A percentile compares a stretch with the other conserved stretches of the same genome.
Evolutionary conservation across 2,329 filamentous ascomycete species (phyloP).

Genomic region (Xylaria sp.): DNA sequence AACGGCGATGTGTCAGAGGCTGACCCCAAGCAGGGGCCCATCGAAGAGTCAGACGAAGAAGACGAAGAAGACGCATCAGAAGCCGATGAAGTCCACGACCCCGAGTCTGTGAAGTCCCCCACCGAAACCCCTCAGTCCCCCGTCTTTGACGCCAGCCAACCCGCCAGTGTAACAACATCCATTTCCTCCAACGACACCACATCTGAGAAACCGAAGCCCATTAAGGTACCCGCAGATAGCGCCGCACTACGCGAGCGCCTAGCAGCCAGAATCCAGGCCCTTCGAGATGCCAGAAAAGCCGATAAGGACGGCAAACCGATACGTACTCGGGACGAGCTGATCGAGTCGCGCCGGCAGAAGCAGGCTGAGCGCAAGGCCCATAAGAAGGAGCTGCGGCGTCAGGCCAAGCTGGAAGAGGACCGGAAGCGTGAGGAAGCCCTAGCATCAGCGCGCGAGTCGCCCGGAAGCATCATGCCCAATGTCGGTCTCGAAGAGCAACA

Average conservation of each 20-base stretch:
- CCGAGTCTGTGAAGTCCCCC: constrained; percentile 31
- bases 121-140: constrained; percentile 54
- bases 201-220: constrained; percentile 58
- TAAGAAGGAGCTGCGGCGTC: constrained; percentile 76
- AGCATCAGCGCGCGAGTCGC: constrained; percentile 55
- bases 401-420: constrained; percentile 77
- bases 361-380: constrained; percentile 79
- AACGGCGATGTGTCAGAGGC: constrained; percentile 13
- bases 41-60: constrained; percentile 6
- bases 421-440: constrained; percentile 57
- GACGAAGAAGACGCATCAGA: constrained; percentile 12
- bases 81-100: constrained; percentile 40
- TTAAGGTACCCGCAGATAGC: constrained; percentile 64
- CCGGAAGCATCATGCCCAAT: constrained; percentile 49
- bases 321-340: constrained; percentile 81
- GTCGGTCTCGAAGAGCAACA: constrained; percentile 49
- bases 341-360: constrained; percentile 83
- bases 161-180: constrained; percentile 60
- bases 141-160: constrained; percentile 51
- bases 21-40: constrained; percentile 16
- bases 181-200: constrained; percentile 60
- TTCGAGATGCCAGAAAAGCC: constrained; percentile 81
- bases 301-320: constrained; percentile 80
- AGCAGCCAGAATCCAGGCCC: constrained; percentile 74
- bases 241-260: constrained; percentile 73